Evolutionary conservation across 371 early-diverging fungal genomes (phyloP).

Genomic region (Apophysomyces elegans): DNA sequence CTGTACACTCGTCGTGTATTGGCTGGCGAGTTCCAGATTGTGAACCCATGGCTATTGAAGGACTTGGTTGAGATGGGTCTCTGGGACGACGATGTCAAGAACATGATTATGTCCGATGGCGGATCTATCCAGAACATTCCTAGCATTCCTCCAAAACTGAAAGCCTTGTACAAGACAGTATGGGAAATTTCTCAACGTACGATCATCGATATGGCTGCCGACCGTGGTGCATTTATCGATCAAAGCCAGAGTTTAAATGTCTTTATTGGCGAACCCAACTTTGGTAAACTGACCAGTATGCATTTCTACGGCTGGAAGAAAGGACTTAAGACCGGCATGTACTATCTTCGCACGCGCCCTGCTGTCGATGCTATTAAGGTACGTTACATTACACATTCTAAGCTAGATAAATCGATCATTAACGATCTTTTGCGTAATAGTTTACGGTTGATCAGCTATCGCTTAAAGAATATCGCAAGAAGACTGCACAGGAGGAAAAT

Average conservation of each 20-base stretch:
- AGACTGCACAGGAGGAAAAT: conserved; percentile 32
- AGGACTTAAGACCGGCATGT: conserved; percentile 99
- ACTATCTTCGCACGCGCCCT: conserved; percentile 97
- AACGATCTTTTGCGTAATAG: not conserved
- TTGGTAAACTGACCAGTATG: conserved; percentile 95
- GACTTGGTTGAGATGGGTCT: conserved; percentile 92
- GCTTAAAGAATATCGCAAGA: conserved; percentile 38
- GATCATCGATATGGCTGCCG: conserved; percentile 83
- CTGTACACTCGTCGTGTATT: conserved; percentile 97
- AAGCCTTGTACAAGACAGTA: conserved; percentile 96
- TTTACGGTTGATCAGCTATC: conserved; percentile 56
- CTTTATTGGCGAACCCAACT: conserved; percentile 93
- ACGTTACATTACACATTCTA: not conserved
- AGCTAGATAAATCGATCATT: not conserved
- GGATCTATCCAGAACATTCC: conserved; percentile 91
- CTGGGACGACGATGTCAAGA: conserved; percentile 97
- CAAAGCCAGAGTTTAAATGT: conserved; percentile 98
- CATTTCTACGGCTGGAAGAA: conserved; percentile 99
- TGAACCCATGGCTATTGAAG: conserved; percentile 94
- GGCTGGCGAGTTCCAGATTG: conserved; percentile 99
- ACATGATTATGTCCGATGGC: conserved; percentile 93
- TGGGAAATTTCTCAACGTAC: conserved; percentile 96
- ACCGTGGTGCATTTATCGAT: conserved; percentile 97
- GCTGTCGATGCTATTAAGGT: conserved; percentile 97
- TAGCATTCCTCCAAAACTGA: conserved; percentile 85